phyloP scores from a whole-genome alignment of 192 early-diverging fungal genomes.

The Thamnidium elegans region DNA sequence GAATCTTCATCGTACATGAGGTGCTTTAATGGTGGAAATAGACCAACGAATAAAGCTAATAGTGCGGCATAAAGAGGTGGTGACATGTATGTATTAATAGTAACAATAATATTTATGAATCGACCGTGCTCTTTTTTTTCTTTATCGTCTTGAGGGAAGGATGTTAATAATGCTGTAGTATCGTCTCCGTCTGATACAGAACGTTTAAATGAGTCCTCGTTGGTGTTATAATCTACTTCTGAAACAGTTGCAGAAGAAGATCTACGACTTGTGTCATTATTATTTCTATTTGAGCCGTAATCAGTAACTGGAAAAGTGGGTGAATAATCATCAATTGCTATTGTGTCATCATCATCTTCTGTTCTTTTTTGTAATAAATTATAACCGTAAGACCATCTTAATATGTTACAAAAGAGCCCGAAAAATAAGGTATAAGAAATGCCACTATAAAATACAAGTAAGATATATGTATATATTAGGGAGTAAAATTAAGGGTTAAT shows the following conservation, averaged over 20 bases:
- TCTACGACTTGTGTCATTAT: constrained; percentile 19
- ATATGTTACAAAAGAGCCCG: constrained; percentile 74
- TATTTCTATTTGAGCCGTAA: constrained; percentile 4
- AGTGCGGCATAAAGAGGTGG: constrained; percentile 72
- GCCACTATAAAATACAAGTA: constrained; percentile 41
- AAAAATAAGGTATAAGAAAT: constrained; percentile 80
- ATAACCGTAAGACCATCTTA: constrained; percentile 81
- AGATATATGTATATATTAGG: neutral
- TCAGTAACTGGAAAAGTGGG: constrained; percentile 27
- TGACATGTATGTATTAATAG: constrained; percentile 46
- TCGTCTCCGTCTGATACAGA: neutral
- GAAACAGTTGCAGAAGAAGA: neutral
- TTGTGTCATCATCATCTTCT: neutral
- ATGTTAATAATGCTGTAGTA: neutral
- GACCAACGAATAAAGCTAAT: constrained; percentile 62
- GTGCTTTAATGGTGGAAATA: constrained; percentile 56
- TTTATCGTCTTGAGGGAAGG: neutral
- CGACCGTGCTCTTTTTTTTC: neutral
- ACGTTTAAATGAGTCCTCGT: neutral
- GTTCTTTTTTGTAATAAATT: constrained; percentile 43
- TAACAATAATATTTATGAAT: neutral
- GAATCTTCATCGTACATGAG: constrained; percentile 58
- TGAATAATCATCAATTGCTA: constrained; percentile 9
- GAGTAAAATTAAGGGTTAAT: neutral
- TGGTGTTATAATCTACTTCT: neutral